Base-by-base conservation (phyloP, 352 stramenopile genomes). In the Phytopythium chamaehyphon region DNA sequence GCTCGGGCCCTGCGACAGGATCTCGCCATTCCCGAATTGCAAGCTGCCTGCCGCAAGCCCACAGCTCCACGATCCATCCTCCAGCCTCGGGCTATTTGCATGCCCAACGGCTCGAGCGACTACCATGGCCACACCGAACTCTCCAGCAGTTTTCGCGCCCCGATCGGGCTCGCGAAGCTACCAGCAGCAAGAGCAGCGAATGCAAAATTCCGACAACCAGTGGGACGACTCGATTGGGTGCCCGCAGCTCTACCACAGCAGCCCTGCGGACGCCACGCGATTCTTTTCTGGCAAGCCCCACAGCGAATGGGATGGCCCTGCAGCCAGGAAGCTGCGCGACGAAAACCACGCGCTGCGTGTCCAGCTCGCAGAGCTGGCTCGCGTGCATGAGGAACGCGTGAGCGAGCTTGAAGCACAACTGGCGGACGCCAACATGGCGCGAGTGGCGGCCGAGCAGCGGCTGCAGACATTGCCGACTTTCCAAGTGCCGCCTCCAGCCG, bases 281-380 rank as follows among this genome's bases (percentile, higher is more conserved):
- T 21, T 36, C 47, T 36, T 53, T 23, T 10, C 1, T 7, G 31
- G 22, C 36, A 36, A 22, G 3, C 47, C 31, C 2, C 31, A 53
- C 14, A 21, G 35, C 10, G 22, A 36, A 2, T 33, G 7, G 24
- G 19, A n/a, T 16, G 22, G 5, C 3, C 51, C 33, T 18, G 38
- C 18, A 22, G 23, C 54, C 24, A 26, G 31, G 43, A 39, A 23
- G 19, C 36, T 55, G 39, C 54, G 23, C 8, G 54, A 61, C 40
- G 52, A 52, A 47, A 50, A 51, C 24, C 23, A 19, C 9, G 38
- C 16, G 28, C 47, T 42, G 8, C 36, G 33, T 23, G 6, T n/a
- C 16, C 49, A 15, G 28, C 19, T 47, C 5, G 36, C 26, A n/a
- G 35, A 63, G 28, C 16, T 46, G 19, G 15, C 8, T 16, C 33